Percentiles rank a stretch among this genome's conserved stretches.
Evolutionary conservation across 1,284 basidiomycete species (phyloP).

Genomic region (Ceratobasidium sp.): DNA sequence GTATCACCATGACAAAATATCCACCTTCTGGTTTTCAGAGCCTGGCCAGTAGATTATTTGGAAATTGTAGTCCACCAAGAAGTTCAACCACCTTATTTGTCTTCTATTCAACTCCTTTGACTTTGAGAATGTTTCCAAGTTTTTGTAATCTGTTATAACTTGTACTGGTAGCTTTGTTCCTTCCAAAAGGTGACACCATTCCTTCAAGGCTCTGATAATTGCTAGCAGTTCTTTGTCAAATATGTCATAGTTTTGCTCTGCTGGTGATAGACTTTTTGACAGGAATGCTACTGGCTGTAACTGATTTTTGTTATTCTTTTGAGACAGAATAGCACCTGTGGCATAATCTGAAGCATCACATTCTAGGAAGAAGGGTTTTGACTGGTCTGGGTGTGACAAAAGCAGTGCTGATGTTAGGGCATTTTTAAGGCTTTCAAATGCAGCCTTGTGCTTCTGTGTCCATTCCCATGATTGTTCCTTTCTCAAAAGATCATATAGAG

Average conservation of each 20-base stretch:
- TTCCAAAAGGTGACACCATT: constrained; percentile 53
- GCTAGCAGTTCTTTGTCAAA: constrained; percentile 57
- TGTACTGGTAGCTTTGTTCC: constrained; percentile 44
- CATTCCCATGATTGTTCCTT: not conserved
- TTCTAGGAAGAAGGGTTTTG: constrained; percentile 43
- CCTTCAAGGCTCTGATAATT: constrained; percentile 50
- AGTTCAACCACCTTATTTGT: too few relatives aligned
- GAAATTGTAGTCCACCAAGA: constrained; percentile 53
- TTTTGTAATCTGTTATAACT: too few relatives aligned
- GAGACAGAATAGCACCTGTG: constrained; percentile 46
- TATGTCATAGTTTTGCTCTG: constrained; percentile 50
- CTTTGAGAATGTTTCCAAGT: too few relatives aligned
- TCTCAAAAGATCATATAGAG: too few relatives aligned
- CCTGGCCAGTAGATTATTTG: constrained; percentile 53
- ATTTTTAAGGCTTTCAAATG: not conserved
- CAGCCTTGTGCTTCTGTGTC: not conserved
- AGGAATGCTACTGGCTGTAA: constrained; percentile 47
- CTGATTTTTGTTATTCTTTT: constrained; percentile 35
- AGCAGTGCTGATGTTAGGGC: not conserved
- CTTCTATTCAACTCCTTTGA: too few relatives aligned
- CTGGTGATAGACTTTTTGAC: constrained; percentile 43
- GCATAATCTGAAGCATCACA: too few relatives aligned
- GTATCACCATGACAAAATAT: constrained; percentile 52
- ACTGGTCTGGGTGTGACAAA: constrained; percentile 45
- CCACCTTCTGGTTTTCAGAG: constrained; percentile 42